Percentiles rank a stretch among this genome's conserved stretches.
Evolutionary conservation across 768 basidiomycete genomes (phyloP).

Genomic region (Lactarius sp.): DNA sequence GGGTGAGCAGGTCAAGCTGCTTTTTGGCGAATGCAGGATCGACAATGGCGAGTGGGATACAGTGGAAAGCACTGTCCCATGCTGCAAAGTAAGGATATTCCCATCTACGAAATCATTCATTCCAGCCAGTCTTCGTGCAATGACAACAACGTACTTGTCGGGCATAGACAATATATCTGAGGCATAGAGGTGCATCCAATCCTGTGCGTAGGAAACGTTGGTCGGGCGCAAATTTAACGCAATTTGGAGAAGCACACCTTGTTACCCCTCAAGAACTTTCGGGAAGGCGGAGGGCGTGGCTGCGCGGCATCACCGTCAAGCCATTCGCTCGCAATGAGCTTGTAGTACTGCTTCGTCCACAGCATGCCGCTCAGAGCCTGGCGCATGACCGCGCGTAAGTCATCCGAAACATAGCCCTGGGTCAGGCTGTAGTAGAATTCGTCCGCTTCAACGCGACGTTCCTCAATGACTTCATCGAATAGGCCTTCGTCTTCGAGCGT

Average conservation of each 20-base stretch:
- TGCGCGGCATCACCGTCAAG: slow-evolving; percentile 93
- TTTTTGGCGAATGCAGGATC: slow-evolving; percentile 96
- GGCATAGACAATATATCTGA: slow-evolving; percentile 98
- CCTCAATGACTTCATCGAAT: slow-evolving; percentile 88
- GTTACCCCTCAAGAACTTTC: slow-evolving; percentile 75
- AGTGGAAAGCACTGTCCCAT: slow-evolving; percentile 99
- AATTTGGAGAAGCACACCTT: slow-evolving; percentile 40
- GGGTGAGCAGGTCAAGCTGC: slow-evolving; percentile 90
- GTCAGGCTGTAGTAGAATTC: slow-evolving; percentile 88
- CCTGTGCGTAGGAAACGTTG: slow-evolving; percentile 39
- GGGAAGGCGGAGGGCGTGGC: slow-evolving; percentile 86
- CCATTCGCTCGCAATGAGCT: slow-evolving; percentile 96
- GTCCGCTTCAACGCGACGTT: slow-evolving; percentile 87
- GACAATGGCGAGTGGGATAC: slow-evolving; percentile 93
- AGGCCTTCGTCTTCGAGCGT: slow-evolving; percentile 79
- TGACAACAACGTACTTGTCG: slow-evolving; percentile 66
- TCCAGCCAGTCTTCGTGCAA: background rate
- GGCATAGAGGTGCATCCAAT: slow-evolving; percentile 95
- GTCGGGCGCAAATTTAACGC: slow-evolving; percentile 2
- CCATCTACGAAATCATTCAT: slow-evolving; percentile 51
- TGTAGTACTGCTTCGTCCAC: slow-evolving; percentile 97
- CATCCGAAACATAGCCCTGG: slow-evolving; percentile 82
- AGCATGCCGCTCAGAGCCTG: slow-evolving; percentile 96
- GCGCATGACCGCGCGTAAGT: slow-evolving; percentile 92
- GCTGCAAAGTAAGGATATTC: slow-evolving; percentile 99